These are phyloP conservation scores for Dactylorhiza incarnata DNA, from an alignment of 106 monocot species.

Conservation along the genomic window DNA sequence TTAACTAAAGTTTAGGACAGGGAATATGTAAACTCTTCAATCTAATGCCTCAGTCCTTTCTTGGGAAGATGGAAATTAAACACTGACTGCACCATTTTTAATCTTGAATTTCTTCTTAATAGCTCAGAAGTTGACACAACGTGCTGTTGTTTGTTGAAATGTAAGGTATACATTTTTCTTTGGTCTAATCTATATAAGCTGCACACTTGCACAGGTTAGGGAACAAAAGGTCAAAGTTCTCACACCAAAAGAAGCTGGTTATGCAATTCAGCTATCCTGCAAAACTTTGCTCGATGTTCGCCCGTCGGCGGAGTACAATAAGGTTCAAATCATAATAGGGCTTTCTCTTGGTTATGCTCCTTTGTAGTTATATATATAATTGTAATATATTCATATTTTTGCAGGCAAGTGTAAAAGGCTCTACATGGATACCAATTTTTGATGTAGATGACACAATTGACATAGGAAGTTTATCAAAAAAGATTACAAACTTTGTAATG, in stretches of 20 bases:
- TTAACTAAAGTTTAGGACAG: not conserved
- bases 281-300: constrained; percentile 90
- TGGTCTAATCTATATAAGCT: not conserved
- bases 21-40: not conserved
- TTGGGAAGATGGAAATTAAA: not conserved
- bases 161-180: not conserved
- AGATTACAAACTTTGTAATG: constrained; percentile 78
- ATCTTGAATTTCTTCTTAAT: not conserved
- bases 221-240: constrained; percentile 86
- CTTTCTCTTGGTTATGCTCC: not conserved
- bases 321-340: constrained; percentile 26
- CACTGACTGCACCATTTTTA: not conserved
- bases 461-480: constrained; percentile 44
- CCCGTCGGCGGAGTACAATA: constrained; percentile 64
- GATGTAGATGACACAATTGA: constrained; percentile 50
- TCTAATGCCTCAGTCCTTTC: no score
- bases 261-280: constrained; percentile 79
- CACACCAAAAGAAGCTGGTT: constrained; percentile 95
- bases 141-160: not conserved
- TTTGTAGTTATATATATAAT: not conserved
- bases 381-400: not conserved
- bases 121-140: not conserved
- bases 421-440: constrained; percentile 96
- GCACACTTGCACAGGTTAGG: constrained; percentile 52
- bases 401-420: constrained; percentile 93